These are phyloP conservation scores for Ganoderma resinaceum DNA, from an alignment of 1,284 basidiomycete species.

Conservation along the genomic window DNA sequence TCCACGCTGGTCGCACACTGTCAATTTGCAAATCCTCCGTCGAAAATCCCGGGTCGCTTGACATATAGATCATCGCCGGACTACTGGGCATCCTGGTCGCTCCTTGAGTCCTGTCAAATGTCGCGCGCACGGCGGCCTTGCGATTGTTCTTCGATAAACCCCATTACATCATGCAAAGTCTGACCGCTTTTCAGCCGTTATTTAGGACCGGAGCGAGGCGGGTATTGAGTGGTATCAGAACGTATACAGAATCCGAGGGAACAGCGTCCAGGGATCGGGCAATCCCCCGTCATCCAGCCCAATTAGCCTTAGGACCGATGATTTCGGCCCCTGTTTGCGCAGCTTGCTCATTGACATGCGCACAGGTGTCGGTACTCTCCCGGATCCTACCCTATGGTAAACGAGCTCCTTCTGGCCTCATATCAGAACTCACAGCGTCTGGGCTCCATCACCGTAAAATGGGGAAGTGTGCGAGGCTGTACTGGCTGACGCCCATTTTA, in stretches of 20 bases:
- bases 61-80: not conserved
- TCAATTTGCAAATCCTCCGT: not conserved
- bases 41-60: not conserved
- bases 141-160: not conserved
- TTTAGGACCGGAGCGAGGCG: not conserved
- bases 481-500: not conserved
- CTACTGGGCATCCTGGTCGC: not conserved
- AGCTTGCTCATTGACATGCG: not conserved
- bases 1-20: not conserved
- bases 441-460: not conserved
- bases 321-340: not conserved
- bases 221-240: not conserved
- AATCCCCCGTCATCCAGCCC: not conserved
- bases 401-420: not conserved
- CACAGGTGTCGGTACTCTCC: not conserved
- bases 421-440: not conserved
- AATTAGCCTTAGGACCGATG: not conserved
- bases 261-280: not conserved
- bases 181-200: not conserved
- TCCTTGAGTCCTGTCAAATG: not conserved
- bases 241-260: not conserved
- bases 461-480: slow-evolving; percentile 1
- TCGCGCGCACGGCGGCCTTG: not conserved
- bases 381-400: not conserved
- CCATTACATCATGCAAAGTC: not conserved